These are phyloP conservation scores for Epichloe sp. DNA, from an alignment of 2,329 filamentous ascomycete genomes.

Conservation along the genomic window DNA sequence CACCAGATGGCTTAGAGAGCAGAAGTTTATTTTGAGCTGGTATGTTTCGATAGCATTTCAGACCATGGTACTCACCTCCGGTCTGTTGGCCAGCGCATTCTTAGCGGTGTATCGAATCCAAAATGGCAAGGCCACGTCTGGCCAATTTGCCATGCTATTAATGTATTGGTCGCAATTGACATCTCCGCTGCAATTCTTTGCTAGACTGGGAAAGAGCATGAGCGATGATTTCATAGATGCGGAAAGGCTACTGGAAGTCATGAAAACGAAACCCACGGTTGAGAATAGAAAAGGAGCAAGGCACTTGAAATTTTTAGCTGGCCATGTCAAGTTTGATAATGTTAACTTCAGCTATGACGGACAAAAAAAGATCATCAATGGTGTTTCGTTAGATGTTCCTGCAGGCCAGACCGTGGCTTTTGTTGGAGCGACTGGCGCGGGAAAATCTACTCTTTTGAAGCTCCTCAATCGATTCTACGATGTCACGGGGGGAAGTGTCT, in stretches of 20 bases:
- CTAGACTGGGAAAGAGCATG: conserved; percentile 40
- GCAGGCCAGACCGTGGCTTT: conserved; percentile 44
- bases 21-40: conserved; percentile 29
- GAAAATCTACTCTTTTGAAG: conserved; percentile 45
- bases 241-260: conserved; percentile 43
- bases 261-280: conserved; percentile 43
- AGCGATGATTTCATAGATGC: conserved; percentile 44
- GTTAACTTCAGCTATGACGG: conserved; percentile 48
- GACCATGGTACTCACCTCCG: conserved; percentile 52
- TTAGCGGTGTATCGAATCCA: conserved; percentile 53
- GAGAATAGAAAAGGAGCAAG: conserved; percentile 37
- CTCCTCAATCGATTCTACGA: conserved; percentile 49
- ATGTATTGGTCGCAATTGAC: conserved; percentile 66
- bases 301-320: conserved; percentile 36
- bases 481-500: conserved; percentile 36
- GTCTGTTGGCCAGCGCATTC: conserved; percentile 51
- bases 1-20: conserved; percentile 24
- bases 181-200: conserved; percentile 58
- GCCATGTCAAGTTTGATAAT: conserved; percentile 39
- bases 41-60: conserved; percentile 41
- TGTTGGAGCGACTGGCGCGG: conserved; percentile 46
- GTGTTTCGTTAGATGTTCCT: conserved; percentile 36
- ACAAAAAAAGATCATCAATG: conserved; percentile 42
- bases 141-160: conserved; percentile 57
- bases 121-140: conserved; percentile 44